These are phyloP conservation scores for Aspergillus ellipticus DNA, from an alignment of 495 filamentous ascomycete genomes.

Conservation along the genomic window DNA sequence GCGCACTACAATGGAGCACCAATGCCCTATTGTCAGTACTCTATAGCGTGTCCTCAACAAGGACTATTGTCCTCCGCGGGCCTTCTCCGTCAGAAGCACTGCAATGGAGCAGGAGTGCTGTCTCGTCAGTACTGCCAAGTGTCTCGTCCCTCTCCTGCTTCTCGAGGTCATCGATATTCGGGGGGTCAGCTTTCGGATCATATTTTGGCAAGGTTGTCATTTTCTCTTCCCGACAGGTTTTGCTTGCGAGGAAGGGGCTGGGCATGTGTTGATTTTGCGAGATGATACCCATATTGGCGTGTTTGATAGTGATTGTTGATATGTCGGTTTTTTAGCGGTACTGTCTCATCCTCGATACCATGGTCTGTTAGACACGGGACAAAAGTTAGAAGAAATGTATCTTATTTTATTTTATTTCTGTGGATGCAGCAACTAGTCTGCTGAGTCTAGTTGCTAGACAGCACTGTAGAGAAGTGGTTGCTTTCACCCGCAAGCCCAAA, in stretches of 20 bases:
- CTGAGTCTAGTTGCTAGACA: too few species aligned
- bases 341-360: background rate
- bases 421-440: too few species aligned
- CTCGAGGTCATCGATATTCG: conserved; percentile 8
- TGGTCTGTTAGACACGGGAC: background rate
- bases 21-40: too few species aligned
- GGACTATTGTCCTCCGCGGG: too few species aligned
- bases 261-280: conserved; percentile 10
- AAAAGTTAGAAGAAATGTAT: background rate
- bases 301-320: conserved; percentile 2
- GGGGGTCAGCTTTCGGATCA: conserved; percentile 10
- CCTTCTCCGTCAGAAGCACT: too few species aligned
- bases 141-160: background rate
- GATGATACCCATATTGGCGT: background rate
- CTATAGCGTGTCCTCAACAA: too few species aligned
- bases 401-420: background rate
- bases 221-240: conserved; percentile 13
- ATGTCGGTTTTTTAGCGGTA: background rate
- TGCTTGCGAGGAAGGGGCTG: conserved; percentile 15
- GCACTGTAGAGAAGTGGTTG: too few species aligned
- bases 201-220: conserved; percentile 14
- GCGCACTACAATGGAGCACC: too few species aligned
- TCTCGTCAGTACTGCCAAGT: background rate
- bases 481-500: too few species aligned
- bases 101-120: background rate